Evolutionary conservation across 1,139 yeast species (phyloP).

Genomic region (Kodamaea fungicola): DNA sequence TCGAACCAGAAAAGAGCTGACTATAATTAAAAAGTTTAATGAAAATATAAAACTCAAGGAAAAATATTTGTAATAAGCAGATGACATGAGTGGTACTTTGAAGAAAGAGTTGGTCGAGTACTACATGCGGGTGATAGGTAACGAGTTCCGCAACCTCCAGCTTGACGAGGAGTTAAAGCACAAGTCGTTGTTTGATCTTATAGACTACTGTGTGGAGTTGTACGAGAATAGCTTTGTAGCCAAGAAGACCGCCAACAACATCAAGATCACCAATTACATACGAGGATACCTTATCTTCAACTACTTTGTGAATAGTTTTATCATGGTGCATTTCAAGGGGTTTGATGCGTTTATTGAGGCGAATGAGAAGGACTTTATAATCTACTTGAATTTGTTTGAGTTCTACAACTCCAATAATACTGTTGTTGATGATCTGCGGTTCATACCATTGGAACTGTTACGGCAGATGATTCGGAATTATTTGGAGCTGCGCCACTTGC

Average conservation of each 20-base stretch:
- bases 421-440: conserved; percentile 7
- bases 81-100: not conserved
- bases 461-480: conserved; percentile 30
- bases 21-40: not conserved
- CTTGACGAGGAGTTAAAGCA: conserved; percentile 26
- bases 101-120: conserved; percentile 10
- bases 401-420: conserved; percentile 35
- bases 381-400: conserved; percentile 42
- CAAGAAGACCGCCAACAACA: conserved; percentile 2
- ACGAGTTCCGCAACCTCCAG: conserved; percentile 38
- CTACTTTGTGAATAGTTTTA: conserved; percentile 42
- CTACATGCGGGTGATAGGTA: conserved; percentile 28
- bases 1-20: too few relatives aligned
- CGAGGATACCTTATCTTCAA: conserved; percentile 42
- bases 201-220: conserved; percentile 41
- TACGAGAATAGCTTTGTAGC: conserved; percentile 28
- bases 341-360: conserved; percentile 40
- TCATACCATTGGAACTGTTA: conserved; percentile 21
- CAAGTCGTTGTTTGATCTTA: conserved; percentile 42
- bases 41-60: not conserved
- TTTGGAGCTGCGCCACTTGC: conserved; percentile 27
- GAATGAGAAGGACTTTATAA: conserved; percentile 40
- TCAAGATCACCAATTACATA: conserved; percentile 25
- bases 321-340: conserved; percentile 44
- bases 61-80: not conserved